phyloP scores from a whole-genome alignment of 768 basidiomycete species.

The Mycena sanguinolenta region DNA sequence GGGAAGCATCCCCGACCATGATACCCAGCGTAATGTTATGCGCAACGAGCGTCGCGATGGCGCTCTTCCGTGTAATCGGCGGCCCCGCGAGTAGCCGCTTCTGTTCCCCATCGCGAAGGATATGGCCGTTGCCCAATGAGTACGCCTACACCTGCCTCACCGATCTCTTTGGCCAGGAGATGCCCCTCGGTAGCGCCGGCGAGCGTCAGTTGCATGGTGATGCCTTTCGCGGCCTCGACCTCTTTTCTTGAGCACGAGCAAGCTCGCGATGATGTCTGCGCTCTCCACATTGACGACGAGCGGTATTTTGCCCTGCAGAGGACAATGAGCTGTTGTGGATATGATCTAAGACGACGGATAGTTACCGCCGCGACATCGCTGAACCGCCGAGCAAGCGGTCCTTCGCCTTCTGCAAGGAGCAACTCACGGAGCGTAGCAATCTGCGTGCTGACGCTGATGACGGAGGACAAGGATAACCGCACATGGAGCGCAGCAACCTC shows the following conservation, averaged over 20 bases:
- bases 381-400: constrained; percentile 53
- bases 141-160: constrained; percentile 73
- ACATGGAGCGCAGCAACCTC: constrained; percentile 78
- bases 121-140: constrained; percentile 75
- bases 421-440: constrained; percentile 68
- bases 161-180: constrained; percentile 75
- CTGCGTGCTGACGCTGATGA: constrained; percentile 72
- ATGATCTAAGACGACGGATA: constrained; percentile 45
- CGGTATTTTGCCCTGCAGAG: constrained; percentile 65
- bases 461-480: constrained; percentile 50
- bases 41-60: constrained; percentile 67
- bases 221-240: constrained; percentile 56
- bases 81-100: constrained; percentile 74
- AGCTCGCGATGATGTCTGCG: constrained; percentile 82
- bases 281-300: constrained; percentile 79
- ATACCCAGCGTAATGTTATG: constrained; percentile 76
- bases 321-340: neutral
- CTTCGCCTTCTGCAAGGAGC: constrained; percentile 52
- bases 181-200: constrained; percentile 73
- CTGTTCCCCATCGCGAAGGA: constrained; percentile 75
- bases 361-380: constrained; percentile 13
- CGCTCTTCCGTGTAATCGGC: constrained; percentile 70
- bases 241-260: constrained; percentile 74
- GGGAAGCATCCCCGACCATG: constrained; percentile 65
- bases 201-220: constrained; percentile 59